Base-by-base conservation (phyloP, 2,329 filamentous ascomycete species). In the Cytospora leucostoma region DNA sequence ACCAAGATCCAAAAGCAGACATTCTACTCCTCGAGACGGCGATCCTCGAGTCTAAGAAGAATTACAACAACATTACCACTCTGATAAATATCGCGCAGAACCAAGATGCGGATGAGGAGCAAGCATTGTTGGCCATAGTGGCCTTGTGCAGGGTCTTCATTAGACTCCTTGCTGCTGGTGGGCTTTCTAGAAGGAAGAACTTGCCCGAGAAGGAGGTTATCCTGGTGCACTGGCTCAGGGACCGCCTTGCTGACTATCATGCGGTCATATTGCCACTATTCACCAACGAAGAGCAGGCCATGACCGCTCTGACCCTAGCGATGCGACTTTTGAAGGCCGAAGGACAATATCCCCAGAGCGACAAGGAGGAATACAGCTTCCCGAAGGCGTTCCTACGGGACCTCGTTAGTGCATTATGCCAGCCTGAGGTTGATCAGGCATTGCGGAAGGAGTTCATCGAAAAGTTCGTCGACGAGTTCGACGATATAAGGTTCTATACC, bases 291-390 rank as follows among this genome's bases (percentile, higher is more conserved):
- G 79, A 84, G 4, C 77, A 87, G n/a, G 86, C 91, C 66, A 82
- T 84, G 51, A 91, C 90, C 17, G 88, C 87, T 12, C 77, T 98
- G 70, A 91, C 89, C 0, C 78, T 97, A 56, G 84, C 88, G 62
- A 96, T 97, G 93, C 88, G 90, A 61, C 76, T 96, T 55, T 78
- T 96, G 68, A 95, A 96, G 78, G 88, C 90, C 57, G 92, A 96
- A 72, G 88, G 84, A 19, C 84, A 86, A 66, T 78, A 86, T 70
- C 73, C 87, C 40, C 82, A 82, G 61, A 83, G 83, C 62, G 61
- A 63, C 33, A 84, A 83, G 32, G 83, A 86, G 7, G 86, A 88
- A 53, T 86, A 88, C 70, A 84, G 80, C 15, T 96, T 96, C 76
- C 89, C 90, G 3, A 84, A 84, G 27, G 78, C 79, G 0, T 86